Evolutionary conservation across 331 rosid species (phyloP).

Genomic region (Pyracantha coccinea): DNA sequence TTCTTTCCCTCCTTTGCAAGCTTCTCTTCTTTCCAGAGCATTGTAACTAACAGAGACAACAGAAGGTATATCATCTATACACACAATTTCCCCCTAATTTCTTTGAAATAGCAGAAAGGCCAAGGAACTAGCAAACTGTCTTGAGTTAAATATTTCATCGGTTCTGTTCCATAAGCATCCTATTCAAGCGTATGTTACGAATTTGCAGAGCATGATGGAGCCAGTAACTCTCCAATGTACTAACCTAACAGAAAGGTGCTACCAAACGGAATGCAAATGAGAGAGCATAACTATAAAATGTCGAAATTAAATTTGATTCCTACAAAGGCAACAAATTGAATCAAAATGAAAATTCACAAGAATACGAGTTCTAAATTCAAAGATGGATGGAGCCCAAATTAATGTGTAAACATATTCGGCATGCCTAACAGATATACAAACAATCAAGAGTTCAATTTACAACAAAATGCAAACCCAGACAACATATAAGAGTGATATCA

Average conservation of each 20-base stretch:
- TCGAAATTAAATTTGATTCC: background rate
- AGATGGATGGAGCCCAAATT: background rate
- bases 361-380: background rate
- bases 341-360: background rate
- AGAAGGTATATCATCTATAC: background rate
- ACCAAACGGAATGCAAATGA: background rate
- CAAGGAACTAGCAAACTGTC: background rate
- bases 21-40: slow-evolving; percentile 83
- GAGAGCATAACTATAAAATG: background rate
- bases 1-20: slow-evolving; percentile 82
- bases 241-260: background rate
- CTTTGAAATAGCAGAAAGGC: background rate
- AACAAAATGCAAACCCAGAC: background rate
- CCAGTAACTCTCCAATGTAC: background rate
- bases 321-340: background rate
- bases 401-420: background rate
- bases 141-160: background rate
- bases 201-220: background rate
- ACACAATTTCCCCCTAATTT: background rate
- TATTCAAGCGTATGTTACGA: no score
- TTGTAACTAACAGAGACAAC: slow-evolving; percentile 45
- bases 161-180: no score
- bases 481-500: no score
- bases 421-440: background rate
- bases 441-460: background rate